phyloP scores from a whole-genome alignment of 2,329 filamentous ascomycete species.

The Xylariaceae sp. region DNA sequence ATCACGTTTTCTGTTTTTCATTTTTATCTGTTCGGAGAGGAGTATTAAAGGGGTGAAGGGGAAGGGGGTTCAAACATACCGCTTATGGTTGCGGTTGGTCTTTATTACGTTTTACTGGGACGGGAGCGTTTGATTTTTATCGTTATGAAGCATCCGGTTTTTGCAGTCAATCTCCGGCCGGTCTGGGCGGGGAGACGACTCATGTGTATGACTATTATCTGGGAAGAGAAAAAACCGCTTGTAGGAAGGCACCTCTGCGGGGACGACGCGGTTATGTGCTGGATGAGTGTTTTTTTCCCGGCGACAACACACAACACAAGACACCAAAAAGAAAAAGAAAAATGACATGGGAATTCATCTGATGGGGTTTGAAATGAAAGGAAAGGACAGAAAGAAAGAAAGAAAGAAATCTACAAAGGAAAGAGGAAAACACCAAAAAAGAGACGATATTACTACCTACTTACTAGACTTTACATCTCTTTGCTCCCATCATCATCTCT shows the following conservation, averaged over 20 bases:
- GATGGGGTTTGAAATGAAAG: no score
- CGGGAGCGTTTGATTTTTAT: slow-evolving; percentile 14
- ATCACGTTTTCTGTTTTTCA: slow-evolving; percentile 4
- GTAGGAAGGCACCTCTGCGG: not conserved
- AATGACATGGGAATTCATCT: no score
- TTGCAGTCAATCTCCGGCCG: slow-evolving; percentile 10
- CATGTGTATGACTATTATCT: slow-evolving; percentile 15
- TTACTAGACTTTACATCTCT: no score
- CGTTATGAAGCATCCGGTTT: slow-evolving; percentile 3
- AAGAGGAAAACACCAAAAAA: not conserved
- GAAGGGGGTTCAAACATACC: slow-evolving; percentile 7
- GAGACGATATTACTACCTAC: not conserved
- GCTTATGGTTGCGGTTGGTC: slow-evolving; percentile 9
- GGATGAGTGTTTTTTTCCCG: not conserved
- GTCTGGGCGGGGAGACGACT: not conserved
- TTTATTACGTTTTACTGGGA: slow-evolving; percentile 9
- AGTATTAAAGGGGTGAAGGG: slow-evolving; percentile 14
- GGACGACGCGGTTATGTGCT: slow-evolving; percentile 1
- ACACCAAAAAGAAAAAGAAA: not conserved
- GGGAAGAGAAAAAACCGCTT: slow-evolving; percentile 6
- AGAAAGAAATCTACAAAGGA: no score
- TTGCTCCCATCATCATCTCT: no score
- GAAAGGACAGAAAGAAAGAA: no score
- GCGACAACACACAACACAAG: not conserved
- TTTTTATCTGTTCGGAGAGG: slow-evolving; percentile 13